phyloP scores from a whole-genome alignment of 139 green algal genomes.

The Tetraselmis striata region DNA sequence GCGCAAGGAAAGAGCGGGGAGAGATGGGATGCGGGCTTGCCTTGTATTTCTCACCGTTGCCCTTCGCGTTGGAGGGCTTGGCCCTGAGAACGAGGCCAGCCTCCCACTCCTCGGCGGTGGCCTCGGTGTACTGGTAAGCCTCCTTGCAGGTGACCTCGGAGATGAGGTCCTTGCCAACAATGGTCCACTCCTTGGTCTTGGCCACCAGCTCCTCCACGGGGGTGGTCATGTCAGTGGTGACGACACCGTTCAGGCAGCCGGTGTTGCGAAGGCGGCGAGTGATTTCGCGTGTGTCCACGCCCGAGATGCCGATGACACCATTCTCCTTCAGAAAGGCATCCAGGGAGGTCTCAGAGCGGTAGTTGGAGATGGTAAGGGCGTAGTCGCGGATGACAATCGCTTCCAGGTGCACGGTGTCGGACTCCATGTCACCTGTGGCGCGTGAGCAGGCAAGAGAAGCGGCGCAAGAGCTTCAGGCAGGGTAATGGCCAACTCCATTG shows the following conservation, averaged over 20 bases:
- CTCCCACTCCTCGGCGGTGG: conserved; percentile 90
- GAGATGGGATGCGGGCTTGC: neutral
- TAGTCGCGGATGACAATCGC: conserved; percentile 82
- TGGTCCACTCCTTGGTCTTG: conserved; percentile 83
- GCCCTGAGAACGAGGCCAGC: conserved; percentile 13
- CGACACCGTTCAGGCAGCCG: conserved; percentile 81
- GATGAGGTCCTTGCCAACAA: conserved; percentile 82
- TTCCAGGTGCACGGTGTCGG: conserved; percentile 68
- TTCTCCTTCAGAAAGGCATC: conserved; percentile 73
- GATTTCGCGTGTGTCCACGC: conserved; percentile 92
- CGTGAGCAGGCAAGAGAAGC: neutral
- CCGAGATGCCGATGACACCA: conserved; percentile 68
- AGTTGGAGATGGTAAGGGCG: conserved; percentile 88
- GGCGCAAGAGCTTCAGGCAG: neutral
- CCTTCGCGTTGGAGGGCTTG: conserved; percentile 3
- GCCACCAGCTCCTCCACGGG: conserved; percentile 75
- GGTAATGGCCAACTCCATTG: neutral
- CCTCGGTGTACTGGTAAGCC: conserved; percentile 91
- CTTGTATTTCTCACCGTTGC: neutral
- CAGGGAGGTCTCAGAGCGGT: conserved; percentile 80
- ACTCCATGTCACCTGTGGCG: conserved; percentile 82
- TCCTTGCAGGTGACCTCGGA: conserved; percentile 70
- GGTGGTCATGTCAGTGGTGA: conserved; percentile 50
- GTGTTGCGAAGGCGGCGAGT: conserved; percentile 81
- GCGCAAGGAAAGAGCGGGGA: neutral